phyloP scores from a whole-genome alignment of 2,329 filamentous ascomycete genomes.

The Fusarium protoensiforme region DNA sequence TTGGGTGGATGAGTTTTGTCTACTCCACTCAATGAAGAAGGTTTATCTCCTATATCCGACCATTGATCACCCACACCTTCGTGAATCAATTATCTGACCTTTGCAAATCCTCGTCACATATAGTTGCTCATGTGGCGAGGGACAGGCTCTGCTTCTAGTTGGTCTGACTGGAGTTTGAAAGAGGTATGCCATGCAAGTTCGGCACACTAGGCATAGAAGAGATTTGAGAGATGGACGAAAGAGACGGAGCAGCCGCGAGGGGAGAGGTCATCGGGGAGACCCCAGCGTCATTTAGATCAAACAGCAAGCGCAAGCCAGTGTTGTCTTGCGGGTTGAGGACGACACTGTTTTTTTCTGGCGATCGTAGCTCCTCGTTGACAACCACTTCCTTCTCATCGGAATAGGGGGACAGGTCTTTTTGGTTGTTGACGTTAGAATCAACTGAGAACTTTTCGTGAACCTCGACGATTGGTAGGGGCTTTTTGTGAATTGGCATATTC shows the following conservation, averaged over 20 bases:
- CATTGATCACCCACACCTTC: neutral
- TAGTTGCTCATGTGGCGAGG: neutral
- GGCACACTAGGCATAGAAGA: neutral
- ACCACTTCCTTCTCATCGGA: neutral
- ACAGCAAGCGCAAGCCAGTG: neutral
- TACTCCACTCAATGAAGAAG: too few species aligned
- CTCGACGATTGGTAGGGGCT: neutral
- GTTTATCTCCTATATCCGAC: too few species aligned
- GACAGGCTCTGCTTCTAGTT: neutral
- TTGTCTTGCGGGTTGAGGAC: neutral
- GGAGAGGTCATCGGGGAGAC: neutral
- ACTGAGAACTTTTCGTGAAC: neutral
- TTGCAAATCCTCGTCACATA: neutral
- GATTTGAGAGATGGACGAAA: neutral
- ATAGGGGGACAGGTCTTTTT: neutral
- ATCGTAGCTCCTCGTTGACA: neutral
- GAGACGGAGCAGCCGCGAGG: neutral
- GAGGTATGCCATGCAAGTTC: neutral
- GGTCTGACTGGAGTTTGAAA: accelerated
- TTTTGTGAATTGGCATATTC: too few species aligned
- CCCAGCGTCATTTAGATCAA: neutral
- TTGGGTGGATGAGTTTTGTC: too few species aligned
- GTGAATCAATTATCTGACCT: neutral
- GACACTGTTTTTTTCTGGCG: neutral
- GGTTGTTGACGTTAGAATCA: neutral